A percentile compares a stretch with the other conserved stretches of the same genome.
Evolutionary conservation across 73 alveolate species (phyloP).

Genomic region (Paramecium tetraurelia): DNA sequence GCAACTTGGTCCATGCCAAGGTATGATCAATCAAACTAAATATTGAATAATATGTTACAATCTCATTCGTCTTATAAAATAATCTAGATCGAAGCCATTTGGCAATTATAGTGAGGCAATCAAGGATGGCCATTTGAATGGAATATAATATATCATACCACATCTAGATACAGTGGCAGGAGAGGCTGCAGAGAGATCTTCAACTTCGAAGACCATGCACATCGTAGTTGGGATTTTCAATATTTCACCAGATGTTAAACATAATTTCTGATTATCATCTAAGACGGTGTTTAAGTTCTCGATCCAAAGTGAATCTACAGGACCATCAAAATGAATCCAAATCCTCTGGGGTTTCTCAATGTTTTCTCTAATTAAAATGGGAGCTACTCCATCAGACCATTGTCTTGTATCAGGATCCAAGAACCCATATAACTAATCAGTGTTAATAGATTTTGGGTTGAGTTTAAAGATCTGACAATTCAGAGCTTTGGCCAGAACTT

Average conservation of each 20-base stretch:
- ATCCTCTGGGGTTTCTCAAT: neutral
- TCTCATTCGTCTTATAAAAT: constrained; percentile 19
- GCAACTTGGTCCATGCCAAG: neutral
- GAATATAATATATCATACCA: constrained; percentile 95
- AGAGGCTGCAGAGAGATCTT: constrained; percentile 96
- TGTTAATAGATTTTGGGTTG: constrained; percentile 72
- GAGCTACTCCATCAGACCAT: constrained; percentile 74
- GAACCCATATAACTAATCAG: constrained; percentile 70
- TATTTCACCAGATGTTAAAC: constrained; percentile 97
- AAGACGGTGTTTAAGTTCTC: constrained; percentile 97
- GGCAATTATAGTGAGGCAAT: neutral
- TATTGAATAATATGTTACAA: neutral
- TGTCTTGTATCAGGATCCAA: constrained; percentile 73
- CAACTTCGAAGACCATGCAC: constrained; percentile 91
- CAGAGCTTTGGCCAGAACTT: constrained; percentile 61
- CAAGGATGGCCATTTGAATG: constrained; percentile 69
- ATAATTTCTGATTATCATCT: constrained; percentile 91
- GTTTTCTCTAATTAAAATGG: constrained; percentile 50
- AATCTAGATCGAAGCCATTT: neutral
- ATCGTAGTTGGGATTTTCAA: constrained; percentile 90
- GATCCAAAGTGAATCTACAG: constrained; percentile 99
- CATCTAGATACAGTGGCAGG: constrained; percentile 99
- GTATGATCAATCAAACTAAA: constrained; percentile 13
- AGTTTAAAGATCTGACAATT: neutral
- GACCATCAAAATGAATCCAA: constrained; percentile 99